Evolutionary conservation across 2,329 filamentous ascomycete species (phyloP).

Genomic region (Calonectria montana): DNA sequence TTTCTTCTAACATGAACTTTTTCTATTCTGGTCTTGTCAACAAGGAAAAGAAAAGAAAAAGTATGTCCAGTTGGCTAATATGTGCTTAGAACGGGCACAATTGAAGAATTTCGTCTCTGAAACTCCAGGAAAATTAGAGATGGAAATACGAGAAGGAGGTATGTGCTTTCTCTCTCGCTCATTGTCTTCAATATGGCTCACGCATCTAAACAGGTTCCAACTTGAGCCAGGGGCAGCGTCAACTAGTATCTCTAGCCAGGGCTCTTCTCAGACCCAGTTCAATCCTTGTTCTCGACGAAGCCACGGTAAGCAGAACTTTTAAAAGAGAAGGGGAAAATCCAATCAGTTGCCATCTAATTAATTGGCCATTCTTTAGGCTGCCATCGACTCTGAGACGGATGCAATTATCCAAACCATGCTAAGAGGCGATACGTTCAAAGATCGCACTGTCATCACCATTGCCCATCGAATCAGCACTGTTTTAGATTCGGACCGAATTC

Average conservation of each 20-base stretch:
- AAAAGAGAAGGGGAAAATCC: too few relatives aligned
- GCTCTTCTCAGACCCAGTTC: not conserved
- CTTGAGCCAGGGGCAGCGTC: not conserved
- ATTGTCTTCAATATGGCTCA: not conserved
- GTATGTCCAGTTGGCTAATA: not conserved
- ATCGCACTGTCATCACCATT: not conserved
- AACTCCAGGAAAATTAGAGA: not conserved
- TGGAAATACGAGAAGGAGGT: slow-evolving; percentile 8
- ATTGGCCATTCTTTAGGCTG: not conserved
- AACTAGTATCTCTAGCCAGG: not conserved
- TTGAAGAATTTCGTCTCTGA: not conserved
- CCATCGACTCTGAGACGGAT: slow-evolving; percentile 1
- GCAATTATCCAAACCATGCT: not conserved
- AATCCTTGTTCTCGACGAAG: slow-evolving; percentile 8
- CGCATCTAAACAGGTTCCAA: not conserved
- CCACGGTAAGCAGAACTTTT: not conserved
- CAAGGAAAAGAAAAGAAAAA: not conserved
- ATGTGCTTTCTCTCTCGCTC: not conserved
- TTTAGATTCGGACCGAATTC: not conserved
- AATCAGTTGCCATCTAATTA: not conserved
- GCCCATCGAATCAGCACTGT: slow-evolving; percentile 6
- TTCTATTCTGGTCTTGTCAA: not conserved
- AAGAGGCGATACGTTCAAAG: not conserved
- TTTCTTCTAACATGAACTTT: not conserved
- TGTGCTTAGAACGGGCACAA: not conserved